phyloP scores from a whole-genome alignment of 495 filamentous ascomycete genomes.

The Hypoxylon subgilvum region DNA sequence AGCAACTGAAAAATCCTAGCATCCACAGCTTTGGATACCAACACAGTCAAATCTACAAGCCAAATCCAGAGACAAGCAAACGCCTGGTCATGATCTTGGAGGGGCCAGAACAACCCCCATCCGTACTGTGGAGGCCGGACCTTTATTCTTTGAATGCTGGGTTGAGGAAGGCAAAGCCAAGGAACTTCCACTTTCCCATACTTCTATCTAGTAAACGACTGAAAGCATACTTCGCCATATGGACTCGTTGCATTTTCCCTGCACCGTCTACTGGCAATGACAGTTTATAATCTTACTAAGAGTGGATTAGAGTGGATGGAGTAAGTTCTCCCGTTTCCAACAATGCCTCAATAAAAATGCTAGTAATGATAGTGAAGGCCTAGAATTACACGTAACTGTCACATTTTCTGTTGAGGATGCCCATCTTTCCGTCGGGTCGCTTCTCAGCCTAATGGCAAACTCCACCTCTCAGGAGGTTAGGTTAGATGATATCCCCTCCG shows the following conservation, averaged over 20 bases:
- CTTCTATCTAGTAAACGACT: neutral
- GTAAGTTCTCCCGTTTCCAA: conserved; percentile 3
- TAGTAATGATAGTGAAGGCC: conserved; percentile 6
- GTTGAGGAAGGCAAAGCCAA: conserved; percentile 62
- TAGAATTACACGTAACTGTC: conserved; percentile 11
- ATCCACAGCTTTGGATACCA: conserved; percentile 73
- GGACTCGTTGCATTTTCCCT: neutral
- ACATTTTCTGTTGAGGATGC: conserved; percentile 6
- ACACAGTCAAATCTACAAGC: conserved; percentile 57
- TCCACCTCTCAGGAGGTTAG: neutral
- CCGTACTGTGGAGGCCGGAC: conserved; percentile 65
- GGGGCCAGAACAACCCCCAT: conserved; percentile 60
- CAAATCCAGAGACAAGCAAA: conserved; percentile 42
- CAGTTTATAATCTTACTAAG: neutral
- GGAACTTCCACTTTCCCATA: conserved; percentile 11
- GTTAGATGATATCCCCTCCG: conserved; percentile 52
- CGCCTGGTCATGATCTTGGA: conserved; percentile 48
- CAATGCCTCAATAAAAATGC: neutral
- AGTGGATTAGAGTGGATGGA: neutral
- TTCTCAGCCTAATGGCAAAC: neutral
- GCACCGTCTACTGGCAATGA: neutral
- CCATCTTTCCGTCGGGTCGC: neutral
- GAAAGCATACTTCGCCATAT: neutral
- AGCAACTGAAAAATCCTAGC: conserved; percentile 36
- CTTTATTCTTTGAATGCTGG: conserved; percentile 73